Evolutionary conservation across 176 grass and related monocot species (phyloP).

Genomic region (Poa pratensis): DNA sequence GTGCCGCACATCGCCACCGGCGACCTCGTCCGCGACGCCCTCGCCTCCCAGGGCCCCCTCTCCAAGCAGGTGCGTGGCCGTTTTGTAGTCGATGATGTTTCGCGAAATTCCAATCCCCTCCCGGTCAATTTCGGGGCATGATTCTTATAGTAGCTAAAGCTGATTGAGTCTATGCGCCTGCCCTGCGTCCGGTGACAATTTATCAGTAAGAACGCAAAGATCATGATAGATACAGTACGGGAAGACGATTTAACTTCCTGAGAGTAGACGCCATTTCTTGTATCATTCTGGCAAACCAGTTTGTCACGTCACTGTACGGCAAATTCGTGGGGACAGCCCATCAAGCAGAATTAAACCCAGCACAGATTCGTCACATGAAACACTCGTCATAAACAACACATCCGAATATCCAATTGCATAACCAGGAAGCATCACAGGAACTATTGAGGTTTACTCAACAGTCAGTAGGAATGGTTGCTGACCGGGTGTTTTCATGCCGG

Average conservation of each 20-base stretch:
- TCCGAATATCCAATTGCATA: background rate
- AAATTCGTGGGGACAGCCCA: background rate
- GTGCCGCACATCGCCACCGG: slow-evolving; percentile 98
- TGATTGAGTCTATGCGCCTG: background rate
- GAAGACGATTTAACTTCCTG: background rate
- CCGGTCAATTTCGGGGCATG: background rate
- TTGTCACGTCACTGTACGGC: background rate
- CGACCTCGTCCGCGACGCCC: slow-evolving; percentile 89
- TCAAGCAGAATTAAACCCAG: background rate
- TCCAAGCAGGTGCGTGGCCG: slow-evolving; percentile 53
- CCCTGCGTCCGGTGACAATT: background rate
- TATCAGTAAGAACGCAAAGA: background rate
- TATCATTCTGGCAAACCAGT: background rate
- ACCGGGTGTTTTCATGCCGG: background rate
- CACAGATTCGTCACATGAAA: background rate
- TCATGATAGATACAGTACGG: background rate
- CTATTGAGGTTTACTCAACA: background rate
- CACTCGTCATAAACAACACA: background rate
- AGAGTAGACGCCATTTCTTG: background rate
- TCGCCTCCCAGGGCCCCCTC: slow-evolving; percentile 56
- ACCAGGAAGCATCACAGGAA: background rate
- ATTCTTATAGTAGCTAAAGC: background rate
- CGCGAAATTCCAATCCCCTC: background rate
- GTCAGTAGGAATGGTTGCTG: background rate
- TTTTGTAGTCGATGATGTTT: background rate